phyloP scores from a whole-genome alignment of 805 yeast genomes.

The Priceomyces medius region DNA sequence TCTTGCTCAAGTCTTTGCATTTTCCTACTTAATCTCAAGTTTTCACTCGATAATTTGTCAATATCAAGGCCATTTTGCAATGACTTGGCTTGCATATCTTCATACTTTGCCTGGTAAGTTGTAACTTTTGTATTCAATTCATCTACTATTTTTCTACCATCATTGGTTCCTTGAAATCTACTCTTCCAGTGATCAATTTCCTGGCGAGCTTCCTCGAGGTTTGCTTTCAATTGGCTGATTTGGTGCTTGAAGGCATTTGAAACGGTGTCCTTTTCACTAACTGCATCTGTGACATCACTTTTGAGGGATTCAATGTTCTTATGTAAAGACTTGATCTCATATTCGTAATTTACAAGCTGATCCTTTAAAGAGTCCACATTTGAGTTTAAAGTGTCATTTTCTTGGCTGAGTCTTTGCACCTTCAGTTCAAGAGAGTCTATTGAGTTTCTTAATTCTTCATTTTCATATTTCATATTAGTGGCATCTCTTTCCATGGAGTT shows the following conservation, averaged over 20 bases:
- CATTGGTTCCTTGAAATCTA: constrained; percentile 3
- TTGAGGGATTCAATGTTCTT: constrained; percentile 3
- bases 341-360: constrained; percentile 4
- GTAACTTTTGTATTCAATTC: constrained; percentile 16
- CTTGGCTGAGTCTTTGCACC: background rate
- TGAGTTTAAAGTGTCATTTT: constrained; percentile 1
- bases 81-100: constrained; percentile 12
- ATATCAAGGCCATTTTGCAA: constrained; percentile 13
- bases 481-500: constrained; percentile 6
- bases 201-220: constrained; percentile 16
- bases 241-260: constrained; percentile 11
- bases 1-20: constrained; percentile 17
- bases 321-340: constrained; percentile 5
- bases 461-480: constrained; percentile 1
- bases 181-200: constrained; percentile 14
- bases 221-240: constrained; percentile 5
- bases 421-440: background rate
- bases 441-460: background rate
- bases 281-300: constrained; percentile 3
- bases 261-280: constrained; percentile 8
- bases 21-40: constrained; percentile 14
- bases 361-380: background rate
- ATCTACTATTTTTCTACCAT: constrained; percentile 6
- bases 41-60: constrained; percentile 12
- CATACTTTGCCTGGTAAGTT: constrained; percentile 11